Evolutionary conservation across 352 stramenopile genomes (phyloP), one percentile per base, ranked within the genome.

Genomic region (Phytopythium chamaehyphon): DNA sequence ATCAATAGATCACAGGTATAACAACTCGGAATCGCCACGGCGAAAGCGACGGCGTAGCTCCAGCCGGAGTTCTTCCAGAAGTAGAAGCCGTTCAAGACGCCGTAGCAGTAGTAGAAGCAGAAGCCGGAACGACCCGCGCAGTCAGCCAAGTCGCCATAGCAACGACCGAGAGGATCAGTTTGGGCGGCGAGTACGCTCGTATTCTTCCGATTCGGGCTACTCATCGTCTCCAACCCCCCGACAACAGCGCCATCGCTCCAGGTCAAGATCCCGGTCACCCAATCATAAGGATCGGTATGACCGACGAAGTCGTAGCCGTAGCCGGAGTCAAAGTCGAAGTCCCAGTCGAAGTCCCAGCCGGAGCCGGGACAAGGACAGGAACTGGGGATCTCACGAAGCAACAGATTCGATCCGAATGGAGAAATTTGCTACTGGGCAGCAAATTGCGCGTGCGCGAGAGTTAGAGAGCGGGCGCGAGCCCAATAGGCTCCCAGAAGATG

Each of bases 381-480:
- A 26, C 26, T 46, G 6, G 11, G 12, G 31, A 9, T 21, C 21
- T 35, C 19, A 28, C 31, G 21, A 63, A 62, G 19, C 36, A 48
- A 22, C 26, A 2, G 44, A 50, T 10, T n/a, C 16, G 3, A 24
- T 38, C 37, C 44, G n/a, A 1, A 5, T 50, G 6, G 55, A 68
- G n/a, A 67, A 66, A 9, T 35, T 88, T 36, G 52, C 88, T 33
- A 93, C 82, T 1, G 82, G 82, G 0, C 78, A 90, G 47, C 79
- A 90, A 61, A 76, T 93, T 47, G 79, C 79, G 26, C 73, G 74
- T 15, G 79, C 79, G 9, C 66, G 77, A 6, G 82, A 90, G 14
- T 63, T 87, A 46, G 73, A 89, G 51, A 63, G 71, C 47, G 82
- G 82, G 0, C 71, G 73, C 9, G 74, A 84, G 24, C 63, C 55